Evolutionary conservation across 2,329 filamentous ascomycete species (phyloP).

Genomic region (Neonectria ditissima): DNA sequence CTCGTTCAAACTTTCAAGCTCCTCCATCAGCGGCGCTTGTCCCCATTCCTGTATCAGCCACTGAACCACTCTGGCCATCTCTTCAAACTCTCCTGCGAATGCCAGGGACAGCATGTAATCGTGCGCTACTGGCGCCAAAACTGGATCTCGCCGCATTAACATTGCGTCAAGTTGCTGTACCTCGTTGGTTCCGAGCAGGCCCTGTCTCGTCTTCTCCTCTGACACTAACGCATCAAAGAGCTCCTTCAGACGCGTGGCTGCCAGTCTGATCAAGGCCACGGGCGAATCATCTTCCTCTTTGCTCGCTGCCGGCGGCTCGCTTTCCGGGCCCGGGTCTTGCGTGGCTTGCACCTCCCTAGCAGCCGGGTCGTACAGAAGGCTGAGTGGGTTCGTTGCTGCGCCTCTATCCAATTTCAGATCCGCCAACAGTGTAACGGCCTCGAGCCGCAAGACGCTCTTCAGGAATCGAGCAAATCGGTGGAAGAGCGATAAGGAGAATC

Average conservation of each 20-base stretch:
- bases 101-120: slow-evolving; percentile 73
- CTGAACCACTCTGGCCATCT: slow-evolving; percentile 66
- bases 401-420: slow-evolving; percentile 30
- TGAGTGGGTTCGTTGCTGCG: slow-evolving; percentile 25
- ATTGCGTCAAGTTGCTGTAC: slow-evolving; percentile 50
- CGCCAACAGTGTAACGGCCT: slow-evolving; percentile 38
- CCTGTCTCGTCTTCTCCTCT: slow-evolving; percentile 40
- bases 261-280: slow-evolving; percentile 36
- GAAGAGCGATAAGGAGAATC: slow-evolving; percentile 40
- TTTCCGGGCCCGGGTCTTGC: slow-evolving; percentile 16
- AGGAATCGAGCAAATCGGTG: slow-evolving; percentile 41
- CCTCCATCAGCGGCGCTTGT: slow-evolving; percentile 48
- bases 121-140: slow-evolving; percentile 58
- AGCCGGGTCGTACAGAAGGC: slow-evolving; percentile 33
- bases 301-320: not conserved
- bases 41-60: slow-evolving; percentile 69
- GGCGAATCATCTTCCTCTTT: slow-evolving; percentile 14
- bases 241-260: slow-evolving; percentile 42
- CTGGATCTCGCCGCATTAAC: slow-evolving; percentile 49
- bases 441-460: slow-evolving; percentile 44
- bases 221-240: slow-evolving; percentile 44
- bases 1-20: slow-evolving; percentile 51
- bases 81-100: slow-evolving; percentile 68
- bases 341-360: slow-evolving; percentile 25
- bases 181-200: slow-evolving; percentile 32